phyloP scores from a whole-genome alignment of 2,329 filamentous ascomycete species.

The Chaetothyriales sp. region DNA sequence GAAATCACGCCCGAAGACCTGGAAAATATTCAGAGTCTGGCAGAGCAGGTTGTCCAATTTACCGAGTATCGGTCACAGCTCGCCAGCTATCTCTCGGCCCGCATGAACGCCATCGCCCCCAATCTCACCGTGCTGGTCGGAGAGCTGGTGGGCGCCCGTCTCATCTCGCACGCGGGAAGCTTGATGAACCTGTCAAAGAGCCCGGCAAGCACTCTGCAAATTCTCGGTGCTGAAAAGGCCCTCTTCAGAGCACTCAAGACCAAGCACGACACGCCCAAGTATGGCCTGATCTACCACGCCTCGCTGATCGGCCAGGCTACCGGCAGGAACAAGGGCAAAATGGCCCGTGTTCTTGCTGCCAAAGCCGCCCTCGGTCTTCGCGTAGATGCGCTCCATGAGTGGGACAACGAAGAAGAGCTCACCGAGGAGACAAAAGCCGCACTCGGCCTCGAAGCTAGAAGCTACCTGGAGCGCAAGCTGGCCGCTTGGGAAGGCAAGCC shows the following conservation, averaged over 20 bases:
- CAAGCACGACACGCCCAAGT: constrained; percentile 98
- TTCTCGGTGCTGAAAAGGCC: constrained; percentile 95
- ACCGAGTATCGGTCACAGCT: constrained; percentile 82
- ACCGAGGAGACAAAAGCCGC: constrained; percentile 77
- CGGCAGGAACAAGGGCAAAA: constrained; percentile 98
- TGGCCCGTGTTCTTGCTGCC: constrained; percentile 86
- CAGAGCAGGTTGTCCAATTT: constrained; percentile 85
- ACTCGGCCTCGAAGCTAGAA: constrained; percentile 52
- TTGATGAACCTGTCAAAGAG: constrained; percentile 91
- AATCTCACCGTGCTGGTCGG: constrained; percentile 90
- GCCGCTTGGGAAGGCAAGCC: constrained; percentile 74
- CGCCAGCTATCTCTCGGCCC: constrained; percentile 73
- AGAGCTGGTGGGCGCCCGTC: constrained; percentile 80
- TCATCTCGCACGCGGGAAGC: constrained; percentile 90
- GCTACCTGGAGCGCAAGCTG: constrained; percentile 36
- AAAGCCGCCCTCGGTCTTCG: constrained; percentile 88
- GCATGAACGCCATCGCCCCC: constrained; percentile 93
- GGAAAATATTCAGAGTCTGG: constrained; percentile 79
- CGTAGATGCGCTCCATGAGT: constrained; percentile 76
- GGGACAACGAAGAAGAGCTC: constrained; percentile 52
- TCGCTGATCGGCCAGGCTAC: constrained; percentile 93
- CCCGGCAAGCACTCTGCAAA: constrained; percentile 91
- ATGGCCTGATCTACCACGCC: constrained; percentile 85
- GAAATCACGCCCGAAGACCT: constrained; percentile 90
- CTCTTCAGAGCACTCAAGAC: constrained; percentile 97